phyloP scores from a whole-genome alignment of 495 filamentous ascomycete species.

The Penicillium cataractarum region DNA sequence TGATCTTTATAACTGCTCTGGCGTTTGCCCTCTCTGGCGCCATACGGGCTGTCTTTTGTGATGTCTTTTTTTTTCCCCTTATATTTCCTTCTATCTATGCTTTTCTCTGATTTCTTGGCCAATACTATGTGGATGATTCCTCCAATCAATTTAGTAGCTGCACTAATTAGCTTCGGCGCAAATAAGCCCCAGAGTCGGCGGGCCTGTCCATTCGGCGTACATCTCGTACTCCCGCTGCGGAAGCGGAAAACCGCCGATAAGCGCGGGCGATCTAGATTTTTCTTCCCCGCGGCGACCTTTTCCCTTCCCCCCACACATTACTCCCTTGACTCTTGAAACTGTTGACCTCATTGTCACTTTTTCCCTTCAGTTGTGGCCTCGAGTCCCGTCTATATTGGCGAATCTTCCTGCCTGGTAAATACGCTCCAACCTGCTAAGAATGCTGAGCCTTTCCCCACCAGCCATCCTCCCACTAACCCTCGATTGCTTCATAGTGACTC shows the following conservation, averaged over 20 bases:
- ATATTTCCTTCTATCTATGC: constrained; percentile 22
- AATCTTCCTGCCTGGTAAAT: constrained; percentile 8
- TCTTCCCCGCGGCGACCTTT: constrained; percentile 26
- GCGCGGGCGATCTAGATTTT: constrained; percentile 22
- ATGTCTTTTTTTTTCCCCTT: constrained; percentile 35
- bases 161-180: background rate
- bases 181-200: background rate
- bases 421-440: background rate
- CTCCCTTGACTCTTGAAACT: constrained; percentile 1
- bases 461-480: constrained; percentile 14
- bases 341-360: background rate
- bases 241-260: constrained; percentile 27
- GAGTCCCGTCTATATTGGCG: background rate
- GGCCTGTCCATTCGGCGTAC: constrained; percentile 4
- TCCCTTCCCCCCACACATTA: constrained; percentile 13
- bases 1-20: constrained; percentile 14
- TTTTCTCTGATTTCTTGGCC: constrained; percentile 14
- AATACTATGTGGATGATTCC: constrained; percentile 31
- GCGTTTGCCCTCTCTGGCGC: constrained; percentile 20
- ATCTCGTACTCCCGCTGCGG: constrained; percentile 9
- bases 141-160: constrained; percentile 8
- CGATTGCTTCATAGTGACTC: constrained; percentile 29
- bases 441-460: constrained; percentile 2
- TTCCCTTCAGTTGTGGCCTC: background rate
- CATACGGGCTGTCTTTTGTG: constrained; percentile 20